phyloP scores from a whole-genome alignment of 345 rosid species.

The Gossypium longicalyx region DNA sequence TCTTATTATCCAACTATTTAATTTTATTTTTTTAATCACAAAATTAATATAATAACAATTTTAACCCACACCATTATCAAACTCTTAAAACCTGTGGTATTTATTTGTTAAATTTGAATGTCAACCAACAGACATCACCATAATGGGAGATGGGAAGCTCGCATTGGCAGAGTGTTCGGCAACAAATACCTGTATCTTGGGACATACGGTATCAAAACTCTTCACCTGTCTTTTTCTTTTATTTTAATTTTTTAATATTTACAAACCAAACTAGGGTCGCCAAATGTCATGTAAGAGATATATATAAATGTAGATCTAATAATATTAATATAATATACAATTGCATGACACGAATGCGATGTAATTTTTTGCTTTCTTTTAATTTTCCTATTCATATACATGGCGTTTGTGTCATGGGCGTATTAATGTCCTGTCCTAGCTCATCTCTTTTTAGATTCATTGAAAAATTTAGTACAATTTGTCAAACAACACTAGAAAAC shows the following conservation, averaged over 20 bases:
- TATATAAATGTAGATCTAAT: no score
- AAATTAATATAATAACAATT: no score
- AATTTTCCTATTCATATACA: not conserved
- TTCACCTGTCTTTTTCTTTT: not conserved
- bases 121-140: slow-evolving; percentile 55
- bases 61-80: no score
- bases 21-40: no score
- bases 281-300: not conserved
- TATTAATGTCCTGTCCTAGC: not conserved
- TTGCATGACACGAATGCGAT: not conserved
- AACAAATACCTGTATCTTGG: slow-evolving; percentile 76
- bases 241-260: not conserved
- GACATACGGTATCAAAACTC: slow-evolving; percentile 43
- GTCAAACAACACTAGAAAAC: not conserved
- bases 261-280: not conserved
- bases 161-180: slow-evolving; percentile 73
- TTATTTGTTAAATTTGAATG: not conserved
- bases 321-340: no score
- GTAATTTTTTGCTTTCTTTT: not conserved
- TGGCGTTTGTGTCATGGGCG: not conserved
- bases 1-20: no score
- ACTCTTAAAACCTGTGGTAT: not conserved
- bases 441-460: not conserved
- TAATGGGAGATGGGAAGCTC: slow-evolving; percentile 81
- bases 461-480: not conserved